Base-by-base conservation (phyloP, 140 eudicot genomes). In the Anethum foeniculum region DNA sequence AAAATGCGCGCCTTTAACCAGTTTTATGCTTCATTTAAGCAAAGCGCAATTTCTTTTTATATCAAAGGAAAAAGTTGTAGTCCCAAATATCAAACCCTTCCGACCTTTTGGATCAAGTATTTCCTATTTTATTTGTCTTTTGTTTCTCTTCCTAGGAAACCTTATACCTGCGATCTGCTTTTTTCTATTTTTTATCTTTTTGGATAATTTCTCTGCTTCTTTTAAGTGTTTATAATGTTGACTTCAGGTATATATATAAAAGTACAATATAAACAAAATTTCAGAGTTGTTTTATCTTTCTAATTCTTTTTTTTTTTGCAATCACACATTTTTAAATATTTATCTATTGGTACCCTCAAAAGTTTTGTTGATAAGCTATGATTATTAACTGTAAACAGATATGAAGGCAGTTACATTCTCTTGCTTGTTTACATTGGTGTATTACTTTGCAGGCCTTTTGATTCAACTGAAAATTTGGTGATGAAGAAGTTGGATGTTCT, bases 391-490 rank as follows among this genome's bases (percentile, higher is more conserved):
- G 38, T 67, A 41, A 23, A 19, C 43, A 62, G 36, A 62, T 73
- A 54, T 41, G 28, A 18, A 39, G 12, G 43, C 44, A 36, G 19
- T 73, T 36, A 8, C 1, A 36, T 41, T 73, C 6, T 56, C 9
- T 36, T 21, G 6, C 48, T 28, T 46, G 18, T 68, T 68, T 13
- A 44, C 46, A 28, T 28, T 46, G 15, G 48, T 6, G 23, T 41
- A 25, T 75, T 16, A 60, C 39, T n/a, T 12, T 39, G 54, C 84
- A 84, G 84, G 79, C 84, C 82, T 3, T 54, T 67, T 71, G 82
- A 52, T 76, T 44, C 79, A 15, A 46, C 30, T 30, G 56, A 77
- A 72, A 30, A 68, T 75, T 44, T 80, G 28, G 75, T 32, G 30
- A 56, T 39, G 58, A 77, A 80, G 60, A 62, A 69, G 44, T 51